These are phyloP conservation scores for Neurospora sublineolata DNA, from an alignment of 495 filamentous ascomycete species.

Conservation along the genomic window DNA sequence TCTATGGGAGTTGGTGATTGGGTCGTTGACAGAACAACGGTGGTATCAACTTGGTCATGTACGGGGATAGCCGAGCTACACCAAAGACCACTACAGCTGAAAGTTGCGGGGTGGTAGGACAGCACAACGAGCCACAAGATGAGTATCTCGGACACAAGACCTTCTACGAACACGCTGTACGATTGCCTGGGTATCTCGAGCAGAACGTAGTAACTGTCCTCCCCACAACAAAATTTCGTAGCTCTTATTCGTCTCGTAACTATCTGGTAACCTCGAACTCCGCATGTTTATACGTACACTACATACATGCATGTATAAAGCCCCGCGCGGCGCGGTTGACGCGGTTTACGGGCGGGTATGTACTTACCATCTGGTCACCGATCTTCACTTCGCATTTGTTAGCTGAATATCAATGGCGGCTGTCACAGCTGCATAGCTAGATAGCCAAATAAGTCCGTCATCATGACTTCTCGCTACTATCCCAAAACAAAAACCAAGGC, in stretches of 20 bases:
- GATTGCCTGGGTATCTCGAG: background rate
- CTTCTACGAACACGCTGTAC: background rate
- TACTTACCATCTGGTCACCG: background rate
- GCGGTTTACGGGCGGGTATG: background rate
- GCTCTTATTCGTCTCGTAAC: background rate
- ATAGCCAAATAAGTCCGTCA: background rate
- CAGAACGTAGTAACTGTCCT: background rate
- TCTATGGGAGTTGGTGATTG: background rate
- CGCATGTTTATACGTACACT: background rate
- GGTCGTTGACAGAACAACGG: background rate
- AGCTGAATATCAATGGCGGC: background rate
- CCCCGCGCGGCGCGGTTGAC: background rate
- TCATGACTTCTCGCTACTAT: background rate
- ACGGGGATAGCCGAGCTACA: background rate
- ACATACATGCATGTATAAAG: background rate
- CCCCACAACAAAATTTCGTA: background rate
- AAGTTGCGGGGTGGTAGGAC: background rate
- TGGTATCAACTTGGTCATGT: background rate
- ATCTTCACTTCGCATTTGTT: background rate
- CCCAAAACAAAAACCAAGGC: background rate
- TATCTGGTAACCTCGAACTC: background rate
- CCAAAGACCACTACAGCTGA: background rate
- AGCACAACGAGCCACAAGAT: background rate
- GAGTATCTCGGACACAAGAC: background rate
- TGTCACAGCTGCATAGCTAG: background rate